These are phyloP conservation scores for Eimeria falciformis DNA, from an alignment of 169 alveolate species.

Conservation along the genomic window DNA sequence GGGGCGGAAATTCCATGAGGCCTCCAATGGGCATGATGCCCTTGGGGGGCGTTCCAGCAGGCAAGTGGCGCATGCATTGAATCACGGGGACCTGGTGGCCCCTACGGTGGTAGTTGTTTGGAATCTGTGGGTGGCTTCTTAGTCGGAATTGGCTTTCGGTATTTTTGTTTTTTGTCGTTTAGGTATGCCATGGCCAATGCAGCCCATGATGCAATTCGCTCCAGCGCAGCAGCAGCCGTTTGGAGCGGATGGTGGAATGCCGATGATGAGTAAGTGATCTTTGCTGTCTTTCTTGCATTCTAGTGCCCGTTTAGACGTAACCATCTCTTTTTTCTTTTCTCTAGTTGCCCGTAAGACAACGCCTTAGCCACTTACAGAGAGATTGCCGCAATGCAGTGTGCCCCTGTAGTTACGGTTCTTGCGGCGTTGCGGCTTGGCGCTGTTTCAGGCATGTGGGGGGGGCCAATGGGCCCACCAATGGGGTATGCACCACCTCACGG, in stretches of 20 bases:
- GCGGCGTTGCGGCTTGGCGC: no score
- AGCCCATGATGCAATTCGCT: background rate
- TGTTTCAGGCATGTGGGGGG: constrained; percentile 23
- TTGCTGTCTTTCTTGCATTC: background rate
- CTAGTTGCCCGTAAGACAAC: no score
- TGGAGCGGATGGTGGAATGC: background rate
- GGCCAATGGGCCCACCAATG: constrained; percentile 4
- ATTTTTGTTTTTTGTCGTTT: no score
- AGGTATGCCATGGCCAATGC: constrained; percentile 13
- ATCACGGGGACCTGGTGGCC: no score
- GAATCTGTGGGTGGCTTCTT: no score
- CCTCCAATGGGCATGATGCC: constrained; percentile 19
- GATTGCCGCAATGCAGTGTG: no score
- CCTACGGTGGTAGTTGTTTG: no score
- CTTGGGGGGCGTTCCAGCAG: background rate
- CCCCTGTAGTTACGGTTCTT: no score
- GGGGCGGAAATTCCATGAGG: constrained; percentile 18
- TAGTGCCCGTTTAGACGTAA: background rate
- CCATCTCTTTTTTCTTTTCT: no score
- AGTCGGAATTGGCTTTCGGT: no score
- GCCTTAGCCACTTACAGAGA: no score
- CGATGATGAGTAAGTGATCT: background rate
- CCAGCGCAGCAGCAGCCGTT: background rate
- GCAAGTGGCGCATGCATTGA: background rate
- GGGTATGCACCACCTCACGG: background rate